phyloP scores from a whole-genome alignment of 768 basidiomycete genomes.

The Fibroporia radiculosa region DNA sequence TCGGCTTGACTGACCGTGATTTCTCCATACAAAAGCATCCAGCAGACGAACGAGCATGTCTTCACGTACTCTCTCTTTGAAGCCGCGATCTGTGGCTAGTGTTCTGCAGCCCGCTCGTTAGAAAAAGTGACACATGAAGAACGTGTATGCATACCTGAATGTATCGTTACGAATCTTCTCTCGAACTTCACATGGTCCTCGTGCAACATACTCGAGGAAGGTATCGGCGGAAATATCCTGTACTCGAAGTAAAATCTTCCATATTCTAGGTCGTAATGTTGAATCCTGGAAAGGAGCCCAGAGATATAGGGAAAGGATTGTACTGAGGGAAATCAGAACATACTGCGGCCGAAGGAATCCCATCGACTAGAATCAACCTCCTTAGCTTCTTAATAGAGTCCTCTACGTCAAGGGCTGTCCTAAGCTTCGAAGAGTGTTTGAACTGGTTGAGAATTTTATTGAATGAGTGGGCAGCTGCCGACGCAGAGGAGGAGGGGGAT shows the following conservation, averaged over 20 bases:
- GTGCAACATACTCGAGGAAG: conserved; percentile 70
- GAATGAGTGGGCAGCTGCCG: conserved; percentile 60
- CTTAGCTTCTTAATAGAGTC: conserved; percentile 83
- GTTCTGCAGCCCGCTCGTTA: conserved; percentile 43
- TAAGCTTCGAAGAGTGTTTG: conserved; percentile 55
- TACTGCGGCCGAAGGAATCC: conserved; percentile 74
- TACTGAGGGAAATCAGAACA: conserved; percentile 20
- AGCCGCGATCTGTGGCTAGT: conserved; percentile 92
- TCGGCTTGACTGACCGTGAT: conserved; percentile 55
- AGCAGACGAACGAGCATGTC: conserved; percentile 95
- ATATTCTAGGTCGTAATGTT: conserved; percentile 82
- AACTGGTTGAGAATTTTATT: conserved; percentile 73
- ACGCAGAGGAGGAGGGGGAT: conserved; percentile 18
- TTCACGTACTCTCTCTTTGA: conserved; percentile 94
- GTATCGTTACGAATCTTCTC: conserved; percentile 97
- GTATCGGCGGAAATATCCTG: conserved; percentile 69
- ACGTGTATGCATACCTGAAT: conserved; percentile 54
- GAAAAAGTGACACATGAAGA: background rate
- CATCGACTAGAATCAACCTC: conserved; percentile 83
- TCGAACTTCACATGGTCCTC: conserved; percentile 80
- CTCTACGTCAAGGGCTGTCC: conserved; percentile 57
- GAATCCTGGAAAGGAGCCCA: conserved; percentile 44
- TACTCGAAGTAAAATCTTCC: conserved; percentile 89
- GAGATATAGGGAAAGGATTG: background rate
- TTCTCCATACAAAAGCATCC: conserved; percentile 97